phyloP scores from a whole-genome alignment of 2,329 filamentous ascomycete genomes.

The Hypoxylon sp. region DNA sequence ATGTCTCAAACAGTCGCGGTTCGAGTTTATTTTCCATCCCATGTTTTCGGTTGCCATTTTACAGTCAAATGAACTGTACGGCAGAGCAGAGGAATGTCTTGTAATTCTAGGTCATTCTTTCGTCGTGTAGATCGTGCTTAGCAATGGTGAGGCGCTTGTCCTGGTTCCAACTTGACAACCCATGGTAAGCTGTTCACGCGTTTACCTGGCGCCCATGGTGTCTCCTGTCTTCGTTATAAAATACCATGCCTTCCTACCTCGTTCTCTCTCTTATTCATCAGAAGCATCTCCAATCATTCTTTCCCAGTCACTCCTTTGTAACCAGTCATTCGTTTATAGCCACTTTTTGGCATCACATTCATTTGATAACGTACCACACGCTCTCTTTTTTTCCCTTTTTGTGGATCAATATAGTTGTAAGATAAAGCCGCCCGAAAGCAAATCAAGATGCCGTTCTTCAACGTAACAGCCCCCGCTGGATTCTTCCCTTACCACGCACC shows the following conservation, averaged over 20 bases:
- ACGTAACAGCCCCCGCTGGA: constrained; percentile 51
- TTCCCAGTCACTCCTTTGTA: constrained; percentile 38
- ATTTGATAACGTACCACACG: constrained; percentile 24
- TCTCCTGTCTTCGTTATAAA: constrained; percentile 52
- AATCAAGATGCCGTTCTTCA: constrained; percentile 49
- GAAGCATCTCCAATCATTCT: constrained; percentile 43
- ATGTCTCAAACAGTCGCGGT: constrained; percentile 30
- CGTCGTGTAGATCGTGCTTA: constrained; percentile 1
- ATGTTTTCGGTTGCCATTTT: neutral
- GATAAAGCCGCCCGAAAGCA: neutral
- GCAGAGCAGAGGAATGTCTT: constrained; percentile 49
- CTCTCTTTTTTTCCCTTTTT: constrained; percentile 5
- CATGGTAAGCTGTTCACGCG: constrained; percentile 41
- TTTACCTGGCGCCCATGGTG: constrained; percentile 50
- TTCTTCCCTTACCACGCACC: constrained; percentile 53
- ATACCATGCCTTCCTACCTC: constrained; percentile 28
- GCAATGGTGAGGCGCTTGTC: constrained; percentile 21
- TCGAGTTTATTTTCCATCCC: neutral
- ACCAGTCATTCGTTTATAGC: constrained; percentile 51
- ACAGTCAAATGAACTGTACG: neutral
- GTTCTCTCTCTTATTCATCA: constrained; percentile 19
- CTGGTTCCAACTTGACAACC: constrained; percentile 19
- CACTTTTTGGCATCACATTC: constrained; percentile 48
- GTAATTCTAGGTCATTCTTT: constrained; percentile 52
- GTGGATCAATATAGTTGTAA: neutral